Evolutionary conservation across 73 alveolate species (phyloP).

Genomic region (Paramecium sonneborni): DNA sequence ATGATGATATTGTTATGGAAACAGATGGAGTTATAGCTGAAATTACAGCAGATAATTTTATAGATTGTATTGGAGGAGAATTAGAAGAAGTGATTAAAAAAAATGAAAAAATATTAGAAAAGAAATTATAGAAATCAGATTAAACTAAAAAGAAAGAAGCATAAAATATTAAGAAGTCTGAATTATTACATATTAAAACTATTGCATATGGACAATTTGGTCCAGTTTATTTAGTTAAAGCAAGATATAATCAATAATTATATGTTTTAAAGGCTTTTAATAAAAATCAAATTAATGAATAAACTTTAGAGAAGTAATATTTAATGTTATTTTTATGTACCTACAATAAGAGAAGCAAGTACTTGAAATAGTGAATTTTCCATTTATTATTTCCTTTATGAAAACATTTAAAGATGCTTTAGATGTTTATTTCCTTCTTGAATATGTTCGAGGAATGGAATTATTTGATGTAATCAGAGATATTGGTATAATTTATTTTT

Average conservation of each 20-base stretch:
- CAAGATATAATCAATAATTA: constrained; percentile 51
- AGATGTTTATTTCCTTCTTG: constrained; percentile 73
- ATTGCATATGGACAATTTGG: constrained; percentile 66
- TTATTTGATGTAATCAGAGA: constrained; percentile 76
- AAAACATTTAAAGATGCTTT: constrained; percentile 72
- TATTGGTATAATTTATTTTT: constrained; percentile 35
- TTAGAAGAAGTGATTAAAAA: constrained; percentile 56
- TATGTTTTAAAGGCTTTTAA: constrained; percentile 63
- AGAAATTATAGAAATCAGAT: constrained; percentile 59
- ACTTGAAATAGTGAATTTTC: constrained; percentile 62
- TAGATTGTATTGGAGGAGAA: constrained; percentile 61
- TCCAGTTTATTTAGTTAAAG: constrained; percentile 66
- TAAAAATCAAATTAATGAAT: constrained; percentile 45
- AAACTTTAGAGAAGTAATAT: constrained; percentile 53
- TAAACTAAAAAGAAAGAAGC: constrained; percentile 59
- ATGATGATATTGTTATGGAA: constrained; percentile 66
- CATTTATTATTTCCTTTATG: constrained; percentile 70
- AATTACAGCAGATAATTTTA: constrained; percentile 59
- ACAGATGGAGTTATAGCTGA: constrained; percentile 70
- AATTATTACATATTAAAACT: constrained; percentile 45
- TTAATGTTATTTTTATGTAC: background rate
- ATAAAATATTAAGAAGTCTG: constrained; percentile 31
- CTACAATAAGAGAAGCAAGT: constrained; percentile 60
- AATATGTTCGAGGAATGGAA: constrained; percentile 76
- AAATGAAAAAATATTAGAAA: constrained; percentile 56